phyloP scores from a whole-genome alignment of 2,329 filamentous ascomycete genomes.

The Rutstroemia sydowiana region DNA sequence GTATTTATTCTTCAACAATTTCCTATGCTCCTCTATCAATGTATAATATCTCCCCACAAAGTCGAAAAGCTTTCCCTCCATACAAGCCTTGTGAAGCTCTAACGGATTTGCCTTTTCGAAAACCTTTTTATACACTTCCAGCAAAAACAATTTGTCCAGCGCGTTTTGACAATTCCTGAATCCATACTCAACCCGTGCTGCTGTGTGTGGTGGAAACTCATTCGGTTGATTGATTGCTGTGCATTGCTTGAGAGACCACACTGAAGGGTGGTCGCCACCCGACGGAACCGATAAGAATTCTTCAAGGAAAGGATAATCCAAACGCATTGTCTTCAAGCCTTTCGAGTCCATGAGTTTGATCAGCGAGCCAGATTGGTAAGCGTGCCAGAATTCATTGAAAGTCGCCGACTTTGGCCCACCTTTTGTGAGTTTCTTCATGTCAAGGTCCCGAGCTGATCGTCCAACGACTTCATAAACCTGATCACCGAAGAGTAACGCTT shows the following conservation, averaged over 20 bases:
- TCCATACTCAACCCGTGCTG: slow-evolving; percentile 23
- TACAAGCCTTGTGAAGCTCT: slow-evolving; percentile 24
- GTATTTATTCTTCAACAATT: slow-evolving; percentile 25
- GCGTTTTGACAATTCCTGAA: slow-evolving; percentile 25
- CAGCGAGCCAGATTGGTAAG: slow-evolving; percentile 23
- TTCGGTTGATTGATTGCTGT: slow-evolving; percentile 19
- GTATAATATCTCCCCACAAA: slow-evolving; percentile 17
- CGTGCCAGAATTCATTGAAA: slow-evolving; percentile 27
- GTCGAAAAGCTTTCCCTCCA: slow-evolving; percentile 21
- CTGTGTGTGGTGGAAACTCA: slow-evolving; percentile 7
- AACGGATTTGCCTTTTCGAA: slow-evolving; percentile 19
- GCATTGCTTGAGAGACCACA: slow-evolving; percentile 28
- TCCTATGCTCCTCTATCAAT: slow-evolving; percentile 19
- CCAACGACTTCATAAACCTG: too few relatives aligned
- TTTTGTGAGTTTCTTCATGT: too few relatives aligned
- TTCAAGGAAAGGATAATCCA: neutral
- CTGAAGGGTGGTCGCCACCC: slow-evolving; percentile 16
- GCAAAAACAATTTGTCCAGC: slow-evolving; percentile 24
- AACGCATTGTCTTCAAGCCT: slow-evolving; percentile 10
- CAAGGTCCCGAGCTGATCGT: too few relatives aligned
- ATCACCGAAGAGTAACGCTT: neutral
- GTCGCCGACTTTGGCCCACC: too few relatives aligned
- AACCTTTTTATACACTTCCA: slow-evolving; percentile 26
- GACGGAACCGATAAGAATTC: neutral
- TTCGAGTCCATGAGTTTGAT: slow-evolving; percentile 27